Conservation (phyloP, 2,329 filamentous ascomycete species). For the Phaeosphaeriaceae sp. region DNA sequence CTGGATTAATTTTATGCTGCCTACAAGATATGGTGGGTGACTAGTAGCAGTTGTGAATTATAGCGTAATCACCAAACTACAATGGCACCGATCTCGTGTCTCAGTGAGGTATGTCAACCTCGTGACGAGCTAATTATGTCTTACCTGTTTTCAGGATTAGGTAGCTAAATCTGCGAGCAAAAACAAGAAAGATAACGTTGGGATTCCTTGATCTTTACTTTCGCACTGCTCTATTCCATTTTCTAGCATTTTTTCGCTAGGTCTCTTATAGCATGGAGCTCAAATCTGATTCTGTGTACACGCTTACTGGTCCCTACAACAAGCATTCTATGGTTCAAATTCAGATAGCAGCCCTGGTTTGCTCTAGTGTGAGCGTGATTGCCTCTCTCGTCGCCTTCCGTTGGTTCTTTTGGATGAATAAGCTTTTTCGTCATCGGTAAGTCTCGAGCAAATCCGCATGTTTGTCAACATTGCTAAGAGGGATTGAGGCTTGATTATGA, state of each 20-base stretch:
- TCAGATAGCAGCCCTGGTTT: slow-evolving; percentile 43
- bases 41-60: neutral
- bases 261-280: neutral
- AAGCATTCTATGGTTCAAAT: slow-evolving; percentile 33
- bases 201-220: neutral
- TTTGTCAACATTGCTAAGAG: neutral
- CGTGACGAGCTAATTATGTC: slow-evolving; percentile 16
- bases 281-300: slow-evolving; percentile 5
- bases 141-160: slow-evolving; percentile 29
- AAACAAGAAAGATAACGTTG: neutral
- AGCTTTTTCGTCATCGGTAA: slow-evolving; percentile 76
- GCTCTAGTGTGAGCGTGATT: slow-evolving; percentile 60
- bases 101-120: slow-evolving; percentile 19
- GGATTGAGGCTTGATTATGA: slow-evolving; percentile 68
- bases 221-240: neutral
- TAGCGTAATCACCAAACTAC: neutral
- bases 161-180: neutral
- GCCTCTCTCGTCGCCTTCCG: slow-evolving; percentile 66
- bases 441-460: slow-evolving; percentile 24
- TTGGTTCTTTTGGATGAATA: slow-evolving; percentile 76
- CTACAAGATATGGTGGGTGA: neutral
- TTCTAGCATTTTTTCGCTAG: neutral
- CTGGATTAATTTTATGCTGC: slow-evolving; percentile 48
- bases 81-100: slow-evolving; percentile 6
- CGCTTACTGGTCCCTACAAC: slow-evolving; percentile 3